Percentiles rank a stretch among this genome's conserved stretches.
phyloP scores from a whole-genome alignment of 768 basidiomycete genomes.

The Amanita inopinata region DNA sequence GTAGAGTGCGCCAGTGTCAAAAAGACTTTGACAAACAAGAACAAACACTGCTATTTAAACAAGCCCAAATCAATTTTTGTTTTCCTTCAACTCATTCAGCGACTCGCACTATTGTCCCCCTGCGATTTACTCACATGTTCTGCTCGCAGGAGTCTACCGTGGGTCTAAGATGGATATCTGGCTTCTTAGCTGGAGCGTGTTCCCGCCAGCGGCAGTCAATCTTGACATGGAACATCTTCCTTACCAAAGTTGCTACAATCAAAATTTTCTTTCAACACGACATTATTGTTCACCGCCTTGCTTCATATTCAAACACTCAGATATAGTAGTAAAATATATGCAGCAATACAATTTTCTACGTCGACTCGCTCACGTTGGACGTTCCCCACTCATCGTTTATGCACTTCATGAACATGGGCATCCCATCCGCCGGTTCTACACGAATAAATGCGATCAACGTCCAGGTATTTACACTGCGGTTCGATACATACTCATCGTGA shows the following conservation, averaged over 20 bases:
- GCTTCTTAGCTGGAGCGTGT: constrained; percentile 10
- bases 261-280: too few species aligned
- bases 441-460: neutral
- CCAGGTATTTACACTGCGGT: neutral
- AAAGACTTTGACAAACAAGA: neutral
- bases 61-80: neutral
- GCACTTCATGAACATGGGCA: constrained; percentile 23
- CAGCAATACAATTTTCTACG: too few species aligned
- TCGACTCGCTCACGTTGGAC: too few species aligned
- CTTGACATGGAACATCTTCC: constrained; percentile 9
- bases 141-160: constrained; percentile 10
- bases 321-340: too few species aligned
- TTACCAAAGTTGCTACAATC: constrained; percentile 11
- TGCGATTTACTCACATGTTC: constrained; percentile 3
- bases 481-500: constrained; percentile 40
- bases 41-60: constrained; percentile 1
- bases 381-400: constrained; percentile 1
- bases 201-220: constrained; percentile 7
- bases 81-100: constrained; percentile 6
- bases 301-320: too few species aligned
- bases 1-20: too few species aligned
- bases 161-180: constrained; percentile 5
- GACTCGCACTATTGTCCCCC: constrained; percentile 10
- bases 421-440: constrained; percentile 30
- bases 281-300: neutral